Evolutionary conservation across 345 rosid species (phyloP).

Genomic region (Limnanthes douglasii): DNA sequence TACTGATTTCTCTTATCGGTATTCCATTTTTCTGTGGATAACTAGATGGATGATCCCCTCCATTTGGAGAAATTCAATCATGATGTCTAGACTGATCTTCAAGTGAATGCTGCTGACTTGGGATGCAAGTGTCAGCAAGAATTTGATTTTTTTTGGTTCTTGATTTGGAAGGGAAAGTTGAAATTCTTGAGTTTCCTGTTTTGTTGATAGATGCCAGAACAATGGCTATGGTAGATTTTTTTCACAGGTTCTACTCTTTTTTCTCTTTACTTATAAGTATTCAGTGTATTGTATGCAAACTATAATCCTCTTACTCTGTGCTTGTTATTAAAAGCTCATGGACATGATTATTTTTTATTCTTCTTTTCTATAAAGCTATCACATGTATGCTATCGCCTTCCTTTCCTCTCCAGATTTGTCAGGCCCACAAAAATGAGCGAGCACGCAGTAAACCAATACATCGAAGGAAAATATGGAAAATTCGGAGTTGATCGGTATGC

Average conservation of each 20-base stretch:
- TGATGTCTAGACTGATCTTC: constrained; percentile 27
- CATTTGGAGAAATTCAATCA: constrained; percentile 51
- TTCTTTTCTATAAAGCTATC: too few relatives aligned
- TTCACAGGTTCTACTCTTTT: constrained; percentile 66
- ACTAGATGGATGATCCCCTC: constrained; percentile 32
- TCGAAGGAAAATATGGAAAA: constrained; percentile 53
- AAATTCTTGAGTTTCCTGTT: constrained; percentile 63
- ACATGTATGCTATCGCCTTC: too few relatives aligned
- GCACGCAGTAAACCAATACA: constrained; percentile 35
- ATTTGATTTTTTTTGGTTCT: constrained; percentile 46
- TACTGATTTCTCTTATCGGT: too few relatives aligned
- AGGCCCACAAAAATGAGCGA: constrained; percentile 46
- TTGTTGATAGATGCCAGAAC: constrained; percentile 41
- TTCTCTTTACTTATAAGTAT: neutral
- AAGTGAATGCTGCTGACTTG: constrained; percentile 13
- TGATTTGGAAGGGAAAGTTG: constrained; percentile 62
- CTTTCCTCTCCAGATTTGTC: constrained; percentile 37
- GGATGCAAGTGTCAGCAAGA: constrained; percentile 23
- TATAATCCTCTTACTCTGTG: neutral
- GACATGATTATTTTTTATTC: too few relatives aligned
- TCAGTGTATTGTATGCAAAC: neutral
- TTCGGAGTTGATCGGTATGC: constrained; percentile 57
- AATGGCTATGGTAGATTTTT: constrained; percentile 29
- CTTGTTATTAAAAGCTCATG: too few relatives aligned
- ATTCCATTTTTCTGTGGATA: constrained; percentile 5